Evolutionary conservation across 2,329 filamentous ascomycete species (phyloP).

Genomic region (Rugonectria rugulosa): DNA sequence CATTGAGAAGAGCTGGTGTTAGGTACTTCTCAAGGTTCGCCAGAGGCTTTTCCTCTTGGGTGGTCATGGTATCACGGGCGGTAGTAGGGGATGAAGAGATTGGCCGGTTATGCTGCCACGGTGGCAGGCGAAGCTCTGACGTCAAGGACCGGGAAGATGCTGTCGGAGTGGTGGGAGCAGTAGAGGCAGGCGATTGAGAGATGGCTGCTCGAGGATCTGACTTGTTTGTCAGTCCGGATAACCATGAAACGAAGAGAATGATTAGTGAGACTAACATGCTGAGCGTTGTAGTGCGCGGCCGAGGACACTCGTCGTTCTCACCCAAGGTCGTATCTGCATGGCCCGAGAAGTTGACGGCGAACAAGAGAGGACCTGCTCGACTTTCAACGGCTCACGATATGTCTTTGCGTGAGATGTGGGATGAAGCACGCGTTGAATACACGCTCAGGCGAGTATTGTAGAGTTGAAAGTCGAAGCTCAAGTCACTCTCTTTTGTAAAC

Average conservation of each 20-base stretch:
- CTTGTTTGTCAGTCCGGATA: conserved; percentile 30
- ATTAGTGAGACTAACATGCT: conserved; percentile 33
- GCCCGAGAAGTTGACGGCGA: neutral
- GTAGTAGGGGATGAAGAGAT: neutral
- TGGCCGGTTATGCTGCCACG: neutral
- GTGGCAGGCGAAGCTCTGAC: neutral
- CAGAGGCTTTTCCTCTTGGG: neutral
- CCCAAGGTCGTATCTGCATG: conserved; percentile 18
- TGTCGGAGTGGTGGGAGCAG: neutral
- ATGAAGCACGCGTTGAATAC: neutral
- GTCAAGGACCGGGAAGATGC: conserved; percentile 8
- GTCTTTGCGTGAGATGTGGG: neutral
- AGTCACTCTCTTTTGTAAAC: neutral
- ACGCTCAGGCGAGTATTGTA: neutral
- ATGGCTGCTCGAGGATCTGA: conserved; percentile 22
- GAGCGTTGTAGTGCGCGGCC: conserved; percentile 17
- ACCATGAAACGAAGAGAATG: conserved; percentile 22
- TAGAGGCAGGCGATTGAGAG: conserved; percentile 8
- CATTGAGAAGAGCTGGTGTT: conserved; percentile 40
- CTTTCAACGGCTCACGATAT: conserved; percentile 12
- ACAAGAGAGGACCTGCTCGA: neutral
- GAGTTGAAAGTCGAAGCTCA: neutral
- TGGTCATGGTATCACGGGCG: conserved; percentile 7
- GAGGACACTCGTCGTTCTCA: conserved; percentile 15
- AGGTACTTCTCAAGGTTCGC: conserved; percentile 30